phyloP scores from a whole-genome alignment of 2,329 filamentous ascomycete genomes.

The Arthroderma sp. region DNA sequence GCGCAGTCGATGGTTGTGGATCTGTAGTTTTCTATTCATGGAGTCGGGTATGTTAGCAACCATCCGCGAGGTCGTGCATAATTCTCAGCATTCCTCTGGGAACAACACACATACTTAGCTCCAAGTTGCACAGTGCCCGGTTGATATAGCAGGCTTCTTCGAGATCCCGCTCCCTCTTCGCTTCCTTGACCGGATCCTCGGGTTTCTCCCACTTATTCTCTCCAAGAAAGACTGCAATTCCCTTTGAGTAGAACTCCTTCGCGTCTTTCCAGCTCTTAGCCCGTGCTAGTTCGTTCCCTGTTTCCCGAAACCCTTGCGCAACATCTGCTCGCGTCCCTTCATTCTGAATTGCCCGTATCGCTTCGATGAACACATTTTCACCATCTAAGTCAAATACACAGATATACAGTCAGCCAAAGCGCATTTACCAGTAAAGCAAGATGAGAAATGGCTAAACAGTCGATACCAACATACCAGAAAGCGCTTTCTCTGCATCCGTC shows the following conservation, averaged over 20 bases:
- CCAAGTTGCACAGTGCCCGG: slow-evolving; percentile 77
- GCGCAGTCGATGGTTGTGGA: slow-evolving; percentile 77
- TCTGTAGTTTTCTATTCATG: slow-evolving; percentile 59
- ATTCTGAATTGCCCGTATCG: slow-evolving; percentile 78
- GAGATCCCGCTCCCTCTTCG: slow-evolving; percentile 48
- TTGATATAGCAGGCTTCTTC: slow-evolving; percentile 74
- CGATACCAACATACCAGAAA: slow-evolving; percentile 30
- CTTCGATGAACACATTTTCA: slow-evolving; percentile 73
- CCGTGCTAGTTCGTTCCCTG: slow-evolving; percentile 79
- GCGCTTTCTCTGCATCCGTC: slow-evolving; percentile 63
- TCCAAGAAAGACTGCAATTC: slow-evolving; percentile 55
- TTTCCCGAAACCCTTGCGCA: slow-evolving; percentile 71
- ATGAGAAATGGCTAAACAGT: too few relatives aligned
- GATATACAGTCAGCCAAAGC: background rate
- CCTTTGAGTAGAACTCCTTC: slow-evolving; percentile 82
- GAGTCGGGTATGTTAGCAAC: background rate
- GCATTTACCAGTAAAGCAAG: too few relatives aligned
- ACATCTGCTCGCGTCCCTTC: slow-evolving; percentile 83
- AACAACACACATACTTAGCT: slow-evolving; percentile 46
- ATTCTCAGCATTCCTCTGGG: background rate
- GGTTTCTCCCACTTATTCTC: slow-evolving; percentile 41
- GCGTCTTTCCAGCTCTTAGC: slow-evolving; percentile 65
- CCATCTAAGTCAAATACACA: slow-evolving; percentile 28
- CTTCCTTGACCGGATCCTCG: slow-evolving; percentile 43
- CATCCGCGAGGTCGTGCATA: background rate